These are phyloP conservation scores for Arxiozyma bovina DNA, from an alignment of 1,139 yeast genomes.

Conservation along the genomic window DNA sequence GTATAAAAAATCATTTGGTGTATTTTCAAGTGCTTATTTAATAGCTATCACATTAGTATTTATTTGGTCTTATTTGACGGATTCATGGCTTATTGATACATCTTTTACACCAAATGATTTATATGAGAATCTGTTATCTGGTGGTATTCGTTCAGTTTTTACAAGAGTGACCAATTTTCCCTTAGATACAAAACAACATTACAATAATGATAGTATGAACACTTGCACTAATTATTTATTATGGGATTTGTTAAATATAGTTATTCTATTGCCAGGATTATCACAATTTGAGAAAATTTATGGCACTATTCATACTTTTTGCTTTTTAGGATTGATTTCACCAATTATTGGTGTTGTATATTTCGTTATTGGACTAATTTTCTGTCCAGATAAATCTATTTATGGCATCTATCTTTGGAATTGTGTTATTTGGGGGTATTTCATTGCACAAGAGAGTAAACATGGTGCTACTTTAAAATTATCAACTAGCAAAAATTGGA, in stretches of 20 bases:
- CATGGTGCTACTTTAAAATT: slow-evolving; percentile 1
- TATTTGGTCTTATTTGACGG: background rate
- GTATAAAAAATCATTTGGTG: slow-evolving; percentile 3
- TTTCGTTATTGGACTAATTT: background rate
- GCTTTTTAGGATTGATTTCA: slow-evolving; percentile 1
- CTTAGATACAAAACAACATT: slow-evolving; percentile 1
- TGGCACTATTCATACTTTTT: slow-evolving; percentile 4
- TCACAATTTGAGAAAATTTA: slow-evolving; percentile 3
- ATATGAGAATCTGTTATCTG: background rate
- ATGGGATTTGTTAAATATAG: background rate
- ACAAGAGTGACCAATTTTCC: background rate
- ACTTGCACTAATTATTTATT: too few species aligned
- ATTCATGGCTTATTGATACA: slow-evolving; percentile 1
- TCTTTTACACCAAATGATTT: background rate
- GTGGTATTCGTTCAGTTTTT: background rate
- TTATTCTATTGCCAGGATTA: slow-evolving; percentile 1
- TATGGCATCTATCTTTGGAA: slow-evolving; percentile 3
- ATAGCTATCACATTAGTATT: background rate
- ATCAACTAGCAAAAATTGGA: background rate
- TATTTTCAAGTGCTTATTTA: background rate
- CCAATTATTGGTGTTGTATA: background rate
- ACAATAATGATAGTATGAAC: background rate
- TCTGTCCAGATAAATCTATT: background rate
- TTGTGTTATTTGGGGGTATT: slow-evolving; percentile 3
- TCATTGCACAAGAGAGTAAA: slow-evolving; percentile 5